These are phyloP conservation scores for Alternaria ethzedia DNA, from an alignment of 2,329 filamentous ascomycete genomes.

Conservation along the genomic window DNA sequence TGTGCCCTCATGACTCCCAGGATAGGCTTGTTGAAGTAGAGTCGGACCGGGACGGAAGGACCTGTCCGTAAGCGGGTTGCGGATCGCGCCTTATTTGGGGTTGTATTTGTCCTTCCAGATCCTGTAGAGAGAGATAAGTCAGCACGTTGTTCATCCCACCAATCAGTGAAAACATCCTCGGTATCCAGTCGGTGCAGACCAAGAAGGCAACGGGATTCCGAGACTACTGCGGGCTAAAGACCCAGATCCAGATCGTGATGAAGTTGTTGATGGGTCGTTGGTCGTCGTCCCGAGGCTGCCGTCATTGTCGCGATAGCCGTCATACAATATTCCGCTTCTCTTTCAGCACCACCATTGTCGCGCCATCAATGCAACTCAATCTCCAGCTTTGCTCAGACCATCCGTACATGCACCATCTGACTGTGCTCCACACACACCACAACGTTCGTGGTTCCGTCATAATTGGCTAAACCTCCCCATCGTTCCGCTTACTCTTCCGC, in stretches of 20 bases:
- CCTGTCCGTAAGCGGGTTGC: slow-evolving; percentile 1
- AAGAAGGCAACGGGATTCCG: slow-evolving; percentile 5
- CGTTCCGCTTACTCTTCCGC: slow-evolving; percentile 21
- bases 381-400: slow-evolving; percentile 10
- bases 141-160: slow-evolving; percentile 31
- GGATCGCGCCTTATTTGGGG: slow-evolving; percentile 50
- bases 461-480: slow-evolving; percentile 25
- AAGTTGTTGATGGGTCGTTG: neutral
- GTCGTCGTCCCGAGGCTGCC: neutral
- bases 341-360: slow-evolving; percentile 13
- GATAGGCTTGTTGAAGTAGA: neutral
- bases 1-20: slow-evolving; percentile 8
- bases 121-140: slow-evolving; percentile 59
- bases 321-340: neutral
- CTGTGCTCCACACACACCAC: slow-evolving; percentile 11
- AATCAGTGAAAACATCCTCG: slow-evolving; percentile 3
- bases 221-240: slow-evolving; percentile 1
- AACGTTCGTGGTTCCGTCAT: slow-evolving; percentile 14
- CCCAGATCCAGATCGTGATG: slow-evolving; percentile 9
- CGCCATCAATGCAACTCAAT: slow-evolving; percentile 19
- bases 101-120: slow-evolving; percentile 99
- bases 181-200: neutral
- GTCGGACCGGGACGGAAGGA: slow-evolving; percentile 2
- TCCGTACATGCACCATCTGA: slow-evolving; percentile 13
- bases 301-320: slow-evolving; percentile 16